A percentile compares a stretch with the other conserved stretches of the same genome.
Conservation (phyloP, 768 basidiomycete genomes). For the Lepiota venenata region DNA sequence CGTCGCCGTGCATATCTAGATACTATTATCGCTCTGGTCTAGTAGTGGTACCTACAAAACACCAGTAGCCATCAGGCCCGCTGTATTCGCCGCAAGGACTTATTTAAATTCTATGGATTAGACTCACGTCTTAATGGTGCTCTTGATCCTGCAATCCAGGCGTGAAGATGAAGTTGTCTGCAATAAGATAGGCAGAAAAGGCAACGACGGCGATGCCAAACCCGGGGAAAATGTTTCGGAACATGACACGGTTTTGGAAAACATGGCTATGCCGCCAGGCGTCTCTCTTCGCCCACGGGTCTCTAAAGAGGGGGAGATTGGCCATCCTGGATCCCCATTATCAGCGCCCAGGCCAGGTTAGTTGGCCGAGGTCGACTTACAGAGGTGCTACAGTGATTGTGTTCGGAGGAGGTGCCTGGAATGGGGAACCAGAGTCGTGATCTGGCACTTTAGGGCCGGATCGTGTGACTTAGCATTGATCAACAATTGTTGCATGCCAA, state of each 20-base stretch:
- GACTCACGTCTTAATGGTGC: slow-evolving; percentile 21
- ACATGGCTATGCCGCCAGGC: slow-evolving; percentile 92
- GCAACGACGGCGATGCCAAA: slow-evolving; percentile 91
- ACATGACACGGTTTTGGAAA: slow-evolving; percentile 84
- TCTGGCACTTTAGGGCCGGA: slow-evolving; percentile 57
- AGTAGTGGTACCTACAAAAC: too few relatives aligned
- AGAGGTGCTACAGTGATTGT: slow-evolving; percentile 1
- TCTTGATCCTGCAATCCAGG: slow-evolving; percentile 19
- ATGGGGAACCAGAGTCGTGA: slow-evolving; percentile 25
- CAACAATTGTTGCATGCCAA: slow-evolving; percentile 18
- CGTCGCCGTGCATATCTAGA: too few relatives aligned
- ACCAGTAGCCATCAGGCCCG: too few relatives aligned
- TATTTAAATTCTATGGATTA: neutral
- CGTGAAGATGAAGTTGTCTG: slow-evolving; percentile 63
- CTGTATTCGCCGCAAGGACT: neutral
- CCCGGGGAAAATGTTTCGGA: slow-evolving; percentile 89
- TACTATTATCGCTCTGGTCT: too few relatives aligned
- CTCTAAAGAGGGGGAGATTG: slow-evolving; percentile 74
- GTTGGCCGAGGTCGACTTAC: slow-evolving; percentile 5
- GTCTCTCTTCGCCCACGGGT: slow-evolving; percentile 93
- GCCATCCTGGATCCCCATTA: slow-evolving; percentile 39
- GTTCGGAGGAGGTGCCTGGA: slow-evolving; percentile 9
- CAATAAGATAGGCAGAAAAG: slow-evolving; percentile 88
- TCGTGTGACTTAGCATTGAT: slow-evolving; percentile 38
- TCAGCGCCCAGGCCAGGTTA: slow-evolving; percentile 13